Evolutionary conservation across 1,139 yeast species (phyloP).

Genomic region (Yamadazyma oceani): DNA sequence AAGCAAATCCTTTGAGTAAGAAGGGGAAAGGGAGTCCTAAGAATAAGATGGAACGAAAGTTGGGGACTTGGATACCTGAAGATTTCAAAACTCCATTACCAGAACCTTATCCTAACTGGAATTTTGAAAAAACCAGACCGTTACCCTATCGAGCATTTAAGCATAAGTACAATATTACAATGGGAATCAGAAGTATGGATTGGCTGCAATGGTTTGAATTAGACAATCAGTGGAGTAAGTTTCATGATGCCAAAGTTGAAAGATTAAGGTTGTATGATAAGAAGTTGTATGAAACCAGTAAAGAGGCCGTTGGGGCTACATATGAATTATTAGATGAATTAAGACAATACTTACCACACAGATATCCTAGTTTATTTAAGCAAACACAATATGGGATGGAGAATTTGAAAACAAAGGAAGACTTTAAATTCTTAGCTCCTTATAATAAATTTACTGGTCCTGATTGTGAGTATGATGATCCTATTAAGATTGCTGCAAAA

Average conservation of each 20-base stretch:
- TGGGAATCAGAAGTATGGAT: slow-evolving; percentile 67
- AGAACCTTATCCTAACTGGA: slow-evolving; percentile 49
- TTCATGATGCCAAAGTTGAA: slow-evolving; percentile 50
- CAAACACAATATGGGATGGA: slow-evolving; percentile 47
- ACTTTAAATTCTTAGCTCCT: slow-evolving; percentile 18
- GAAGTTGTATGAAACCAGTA: slow-evolving; percentile 51
- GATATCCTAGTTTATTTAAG: slow-evolving; percentile 58
- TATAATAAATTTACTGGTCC: slow-evolving; percentile 14
- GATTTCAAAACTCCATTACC: slow-evolving; percentile 51
- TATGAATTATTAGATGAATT: slow-evolving; percentile 57
- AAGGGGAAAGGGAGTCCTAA: slow-evolving; percentile 1
- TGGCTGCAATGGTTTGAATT: slow-evolving; percentile 63
- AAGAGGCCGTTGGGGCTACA: slow-evolving; percentile 55
- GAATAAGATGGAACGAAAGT: slow-evolving; percentile 15
- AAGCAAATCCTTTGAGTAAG: not conserved
- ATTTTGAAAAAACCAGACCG: slow-evolving; percentile 49
- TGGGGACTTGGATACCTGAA: slow-evolving; percentile 56
- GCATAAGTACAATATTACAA: slow-evolving; percentile 54
- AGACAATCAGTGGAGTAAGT: slow-evolving; percentile 62
- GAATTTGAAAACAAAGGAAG: slow-evolving; percentile 55
- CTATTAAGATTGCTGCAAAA: slow-evolving; percentile 56
- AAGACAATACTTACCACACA: slow-evolving; percentile 49
- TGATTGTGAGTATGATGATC: slow-evolving; percentile 38
- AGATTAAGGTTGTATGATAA: slow-evolving; percentile 47
- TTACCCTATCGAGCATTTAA: slow-evolving; percentile 63